phyloP scores from a whole-genome alignment of 495 filamentous ascomycete species.

The Monascus purpureus region DNA sequence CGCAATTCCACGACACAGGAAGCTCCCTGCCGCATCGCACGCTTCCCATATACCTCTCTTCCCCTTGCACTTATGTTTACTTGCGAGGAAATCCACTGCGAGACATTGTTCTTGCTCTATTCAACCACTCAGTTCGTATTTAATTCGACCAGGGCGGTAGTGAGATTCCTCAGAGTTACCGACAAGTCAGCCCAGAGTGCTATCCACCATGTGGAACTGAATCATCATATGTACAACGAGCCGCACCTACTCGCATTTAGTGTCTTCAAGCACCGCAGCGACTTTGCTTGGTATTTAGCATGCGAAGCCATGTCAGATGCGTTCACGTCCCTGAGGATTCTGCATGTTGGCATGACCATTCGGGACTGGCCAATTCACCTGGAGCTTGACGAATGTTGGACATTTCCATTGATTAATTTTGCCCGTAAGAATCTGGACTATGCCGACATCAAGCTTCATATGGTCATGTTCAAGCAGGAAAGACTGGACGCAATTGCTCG shows the following conservation, averaged over 20 bases:
- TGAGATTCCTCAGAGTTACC: slow-evolving; percentile 6
- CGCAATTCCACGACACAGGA: slow-evolving; percentile 1
- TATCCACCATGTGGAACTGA: slow-evolving; percentile 12
- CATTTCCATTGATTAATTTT: slow-evolving; percentile 9
- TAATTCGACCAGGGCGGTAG: slow-evolving; percentile 4
- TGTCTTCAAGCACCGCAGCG: slow-evolving; percentile 8
- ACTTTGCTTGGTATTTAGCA: slow-evolving; percentile 7
- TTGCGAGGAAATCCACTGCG: slow-evolving; percentile 6
- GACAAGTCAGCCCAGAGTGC: slow-evolving; percentile 2
- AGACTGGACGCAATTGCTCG: slow-evolving; percentile 2
- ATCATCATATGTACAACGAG: slow-evolving; percentile 16
- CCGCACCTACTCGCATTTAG: slow-evolving; percentile 5
- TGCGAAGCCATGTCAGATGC: slow-evolving; percentile 6
- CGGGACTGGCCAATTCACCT: slow-evolving; percentile 9
- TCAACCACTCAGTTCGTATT: slow-evolving; percentile 13
- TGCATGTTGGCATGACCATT: slow-evolving; percentile 9
- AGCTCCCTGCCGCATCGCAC: background rate
- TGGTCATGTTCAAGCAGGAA: slow-evolving; percentile 2
- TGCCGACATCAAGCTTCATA: slow-evolving; percentile 4
- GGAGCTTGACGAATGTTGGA: slow-evolving; percentile 10
- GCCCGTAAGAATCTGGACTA: slow-evolving; percentile 3
- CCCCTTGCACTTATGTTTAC: slow-evolving; percentile 5
- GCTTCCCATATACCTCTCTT: background rate
- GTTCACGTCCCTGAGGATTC: slow-evolving; percentile 3
- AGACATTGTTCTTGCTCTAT: slow-evolving; percentile 11